Evolutionary conservation across 2,329 filamentous ascomycete species (phyloP).

Genomic region (Thermoascus crustaceus): DNA sequence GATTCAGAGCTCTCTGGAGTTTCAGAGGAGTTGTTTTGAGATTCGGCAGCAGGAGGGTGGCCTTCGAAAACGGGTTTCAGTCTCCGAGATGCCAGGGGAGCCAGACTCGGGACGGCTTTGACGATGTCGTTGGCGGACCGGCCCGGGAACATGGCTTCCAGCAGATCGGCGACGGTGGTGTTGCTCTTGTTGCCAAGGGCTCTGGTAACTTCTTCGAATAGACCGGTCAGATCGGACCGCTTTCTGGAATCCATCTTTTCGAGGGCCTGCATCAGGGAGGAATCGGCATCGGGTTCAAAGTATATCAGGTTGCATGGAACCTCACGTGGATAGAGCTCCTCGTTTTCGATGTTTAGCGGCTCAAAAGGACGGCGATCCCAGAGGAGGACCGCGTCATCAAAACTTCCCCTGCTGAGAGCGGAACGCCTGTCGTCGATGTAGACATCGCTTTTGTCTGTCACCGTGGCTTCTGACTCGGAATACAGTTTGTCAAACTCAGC

Average conservation of each 20-base stretch:
- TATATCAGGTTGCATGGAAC: constrained; percentile 26
- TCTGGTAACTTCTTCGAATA: constrained; percentile 19
- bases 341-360: constrained; percentile 49
- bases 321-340: constrained; percentile 60
- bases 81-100: constrained; percentile 19
- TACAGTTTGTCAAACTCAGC: constrained; percentile 5
- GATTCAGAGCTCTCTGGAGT: no score
- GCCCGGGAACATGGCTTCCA: constrained; percentile 22
- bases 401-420: constrained; percentile 21
- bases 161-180: constrained; percentile 20
- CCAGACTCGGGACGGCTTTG: constrained; percentile 24
- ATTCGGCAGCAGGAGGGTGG: constrained; percentile 18
- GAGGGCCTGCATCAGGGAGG: constrained; percentile 14
- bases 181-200: constrained; percentile 18
- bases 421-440: constrained; percentile 49
- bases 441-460: constrained; percentile 18
- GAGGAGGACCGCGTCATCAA: constrained; percentile 44
- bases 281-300: constrained; percentile 25
- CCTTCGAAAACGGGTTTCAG: constrained; percentile 18
- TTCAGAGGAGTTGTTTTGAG: constrained; percentile 4
- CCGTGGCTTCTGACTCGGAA: neutral
- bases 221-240: constrained; percentile 12
- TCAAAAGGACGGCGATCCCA: constrained; percentile 68
- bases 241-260: constrained; percentile 9
- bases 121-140: constrained; percentile 24